phyloP scores from a whole-genome alignment of 495 filamentous ascomycete genomes.

The Hypoxylon cercidicola region DNA sequence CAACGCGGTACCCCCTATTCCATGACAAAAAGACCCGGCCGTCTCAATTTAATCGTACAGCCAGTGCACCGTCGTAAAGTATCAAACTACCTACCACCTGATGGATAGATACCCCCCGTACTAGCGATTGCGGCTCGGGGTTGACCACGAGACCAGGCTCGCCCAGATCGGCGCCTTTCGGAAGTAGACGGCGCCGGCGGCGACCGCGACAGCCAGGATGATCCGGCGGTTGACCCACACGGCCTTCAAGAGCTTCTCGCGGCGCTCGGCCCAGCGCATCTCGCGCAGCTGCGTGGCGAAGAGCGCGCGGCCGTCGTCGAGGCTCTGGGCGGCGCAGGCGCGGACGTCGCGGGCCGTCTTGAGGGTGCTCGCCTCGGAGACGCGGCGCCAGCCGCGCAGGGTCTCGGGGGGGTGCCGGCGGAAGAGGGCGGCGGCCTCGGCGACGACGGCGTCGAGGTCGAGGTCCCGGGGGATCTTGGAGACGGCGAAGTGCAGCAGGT shows the following conservation, averaged over 20 bases:
- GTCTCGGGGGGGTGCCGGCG: constrained; percentile 75
- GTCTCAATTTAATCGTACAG: no score
- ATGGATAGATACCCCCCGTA: no score
- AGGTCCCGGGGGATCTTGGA: constrained; percentile 87
- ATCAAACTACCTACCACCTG: no score
- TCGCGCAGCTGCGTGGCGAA: constrained; percentile 77
- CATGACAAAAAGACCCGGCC: no score
- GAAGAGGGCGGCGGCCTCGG: constrained; percentile 70
- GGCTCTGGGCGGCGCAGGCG: constrained; percentile 54
- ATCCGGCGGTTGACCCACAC: constrained; percentile 70
- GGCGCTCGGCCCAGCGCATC: constrained; percentile 69
- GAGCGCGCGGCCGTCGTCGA: constrained; percentile 61
- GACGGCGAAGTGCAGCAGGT: constrained; percentile 90
- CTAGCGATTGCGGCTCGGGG: constrained; percentile 21
- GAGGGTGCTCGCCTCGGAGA: constrained; percentile 81
- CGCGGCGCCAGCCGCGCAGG: constrained; percentile 74
- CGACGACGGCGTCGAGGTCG: constrained; percentile 82
- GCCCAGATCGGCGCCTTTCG: constrained; percentile 45
- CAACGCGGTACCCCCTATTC: no score
- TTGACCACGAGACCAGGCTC: constrained; percentile 37
- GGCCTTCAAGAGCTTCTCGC: constrained; percentile 60
- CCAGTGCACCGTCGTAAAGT: no score
- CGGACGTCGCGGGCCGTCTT: constrained; percentile 74
- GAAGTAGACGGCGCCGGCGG: constrained; percentile 59
- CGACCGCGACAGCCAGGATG: constrained; percentile 72